Percentiles rank a stretch among this genome's conserved stretches.
Conservation (phyloP, 805 yeast species). For the Metschnikowia continentalis region DNA sequence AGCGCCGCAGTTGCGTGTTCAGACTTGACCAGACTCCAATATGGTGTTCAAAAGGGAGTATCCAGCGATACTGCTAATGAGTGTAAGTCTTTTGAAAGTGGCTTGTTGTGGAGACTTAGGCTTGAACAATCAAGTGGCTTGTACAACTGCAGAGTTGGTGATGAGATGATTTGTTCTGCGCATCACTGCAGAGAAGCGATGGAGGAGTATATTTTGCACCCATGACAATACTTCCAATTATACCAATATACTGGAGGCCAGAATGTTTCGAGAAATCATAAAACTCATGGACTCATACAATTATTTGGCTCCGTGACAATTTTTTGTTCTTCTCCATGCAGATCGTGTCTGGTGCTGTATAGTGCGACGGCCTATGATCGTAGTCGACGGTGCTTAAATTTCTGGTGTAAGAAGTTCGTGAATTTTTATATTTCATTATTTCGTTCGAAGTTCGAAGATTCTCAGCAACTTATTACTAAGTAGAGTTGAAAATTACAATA, state of each 20-base stretch:
- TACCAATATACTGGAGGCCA: too few species aligned
- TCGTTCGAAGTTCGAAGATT: too few species aligned
- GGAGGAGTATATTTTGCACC: background rate
- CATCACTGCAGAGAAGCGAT: constrained; percentile 1
- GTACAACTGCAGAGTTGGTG: background rate
- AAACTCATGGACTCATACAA: background rate
- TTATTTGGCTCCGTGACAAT: background rate
- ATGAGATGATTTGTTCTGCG: constrained; percentile 1
- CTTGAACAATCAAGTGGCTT: background rate
- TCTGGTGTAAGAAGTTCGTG: background rate
- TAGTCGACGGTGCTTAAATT: background rate
- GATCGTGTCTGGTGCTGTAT: background rate
- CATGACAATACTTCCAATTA: background rate
- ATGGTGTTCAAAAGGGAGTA: background rate
- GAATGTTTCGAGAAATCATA: too few species aligned
- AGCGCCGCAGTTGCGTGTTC: background rate
- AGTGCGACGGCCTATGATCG: background rate
- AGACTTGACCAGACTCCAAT: background rate
- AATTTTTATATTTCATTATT: too few species aligned
- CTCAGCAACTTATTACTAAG: too few species aligned
- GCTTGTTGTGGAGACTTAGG: background rate
- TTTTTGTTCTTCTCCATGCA: background rate
- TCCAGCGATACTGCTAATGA: background rate
- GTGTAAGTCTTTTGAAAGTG: background rate
- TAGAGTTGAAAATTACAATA: too few species aligned